Percentiles rank a stretch among this genome's conserved stretches.
phyloP scores from a whole-genome alignment of 495 filamentous ascomycete species.

The Penicillium angulare region DNA sequence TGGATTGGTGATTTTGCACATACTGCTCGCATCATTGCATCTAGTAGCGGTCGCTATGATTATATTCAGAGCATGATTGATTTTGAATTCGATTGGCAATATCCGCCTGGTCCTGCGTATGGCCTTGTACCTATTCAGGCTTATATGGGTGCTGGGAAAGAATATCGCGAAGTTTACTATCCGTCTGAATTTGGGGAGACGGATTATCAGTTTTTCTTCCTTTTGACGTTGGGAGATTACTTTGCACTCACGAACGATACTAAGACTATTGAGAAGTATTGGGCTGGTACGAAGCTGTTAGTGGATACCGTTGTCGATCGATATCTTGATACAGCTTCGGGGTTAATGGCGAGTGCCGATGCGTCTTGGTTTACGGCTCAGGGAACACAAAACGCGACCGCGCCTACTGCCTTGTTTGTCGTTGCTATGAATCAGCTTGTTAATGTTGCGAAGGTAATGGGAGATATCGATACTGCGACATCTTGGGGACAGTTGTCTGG shows the following conservation, averaged over 20 bases:
- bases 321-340: conserved; percentile 18
- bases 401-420: conserved; percentile 2
- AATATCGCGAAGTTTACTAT: conserved; percentile 9
- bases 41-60: conserved; percentile 29
- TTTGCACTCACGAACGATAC: conserved; percentile 13
- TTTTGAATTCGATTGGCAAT: conserved; percentile 10
- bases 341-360: conserved; percentile 11
- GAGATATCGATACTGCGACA: not conserved
- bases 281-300: conserved; percentile 15
- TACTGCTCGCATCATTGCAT: conserved; percentile 17
- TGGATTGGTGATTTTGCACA: conserved; percentile 25
- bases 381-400: conserved; percentile 6
- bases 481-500: not conserved
- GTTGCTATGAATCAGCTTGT: conserved; percentile 13
- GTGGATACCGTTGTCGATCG: conserved; percentile 9
- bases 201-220: conserved; percentile 29
- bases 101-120: conserved; percentile 6
- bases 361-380: conserved; percentile 15
- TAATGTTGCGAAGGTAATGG: conserved; percentile 3
- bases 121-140: conserved; percentile 11
- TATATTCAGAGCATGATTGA: conserved; percentile 9
- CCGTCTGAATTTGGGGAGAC: conserved; percentile 14
- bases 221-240: conserved; percentile 20
- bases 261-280: conserved; percentile 8
- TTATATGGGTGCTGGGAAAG: conserved; percentile 7